A percentile compares a stretch with the other conserved stretches of the same genome.
phyloP scores from a whole-genome alignment of 805 yeast genomes.

The Zygoascus flipseniorum region DNA sequence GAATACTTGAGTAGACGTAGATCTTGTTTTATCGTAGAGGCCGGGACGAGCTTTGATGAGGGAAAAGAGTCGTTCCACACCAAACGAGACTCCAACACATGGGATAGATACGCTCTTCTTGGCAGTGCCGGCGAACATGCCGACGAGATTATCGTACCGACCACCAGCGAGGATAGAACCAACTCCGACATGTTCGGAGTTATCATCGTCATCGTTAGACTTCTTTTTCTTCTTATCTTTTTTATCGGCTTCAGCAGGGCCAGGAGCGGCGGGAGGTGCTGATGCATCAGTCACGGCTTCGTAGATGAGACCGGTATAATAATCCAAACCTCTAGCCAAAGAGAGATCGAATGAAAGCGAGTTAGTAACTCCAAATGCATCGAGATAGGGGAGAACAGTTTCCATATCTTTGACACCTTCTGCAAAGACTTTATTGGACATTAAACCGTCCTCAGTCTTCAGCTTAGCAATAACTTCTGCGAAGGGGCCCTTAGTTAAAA shows the following conservation, averaged over 20 bases:
- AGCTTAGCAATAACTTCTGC: conserved; percentile 42
- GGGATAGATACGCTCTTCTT: conserved; percentile 78
- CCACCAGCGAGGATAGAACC: conserved; percentile 99
- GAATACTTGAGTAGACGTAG: conserved; percentile 85
- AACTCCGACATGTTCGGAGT: conserved; percentile 93
- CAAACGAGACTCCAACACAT: conserved; percentile 95
- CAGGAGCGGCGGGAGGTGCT: conserved; percentile 65
- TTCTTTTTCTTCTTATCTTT: conserved; percentile 30
- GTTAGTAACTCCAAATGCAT: conserved; percentile 59
- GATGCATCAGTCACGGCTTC: conserved; percentile 94
- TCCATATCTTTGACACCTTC: conserved; percentile 77
- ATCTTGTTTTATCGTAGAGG: conserved; percentile 55
- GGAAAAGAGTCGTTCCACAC: conserved; percentile 92
- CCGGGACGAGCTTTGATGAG: conserved; percentile 70
- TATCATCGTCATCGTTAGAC: conserved; percentile 66
- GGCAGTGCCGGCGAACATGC: conserved; percentile 83
- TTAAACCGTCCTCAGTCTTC: conserved; percentile 47
- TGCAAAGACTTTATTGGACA: conserved; percentile 62
- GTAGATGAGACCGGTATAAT: conserved; percentile 93
- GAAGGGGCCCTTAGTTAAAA: conserved; percentile 62
- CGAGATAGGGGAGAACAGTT: conserved; percentile 63
- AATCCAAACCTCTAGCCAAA: conserved; percentile 94
- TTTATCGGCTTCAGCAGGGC: conserved; percentile 16
- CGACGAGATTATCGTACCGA: conserved; percentile 91
- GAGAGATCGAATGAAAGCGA: conserved; percentile 83